These are phyloP conservation scores for Penicillium sp. DNA, from an alignment of 2,329 filamentous ascomycete genomes.

Conservation along the genomic window DNA sequence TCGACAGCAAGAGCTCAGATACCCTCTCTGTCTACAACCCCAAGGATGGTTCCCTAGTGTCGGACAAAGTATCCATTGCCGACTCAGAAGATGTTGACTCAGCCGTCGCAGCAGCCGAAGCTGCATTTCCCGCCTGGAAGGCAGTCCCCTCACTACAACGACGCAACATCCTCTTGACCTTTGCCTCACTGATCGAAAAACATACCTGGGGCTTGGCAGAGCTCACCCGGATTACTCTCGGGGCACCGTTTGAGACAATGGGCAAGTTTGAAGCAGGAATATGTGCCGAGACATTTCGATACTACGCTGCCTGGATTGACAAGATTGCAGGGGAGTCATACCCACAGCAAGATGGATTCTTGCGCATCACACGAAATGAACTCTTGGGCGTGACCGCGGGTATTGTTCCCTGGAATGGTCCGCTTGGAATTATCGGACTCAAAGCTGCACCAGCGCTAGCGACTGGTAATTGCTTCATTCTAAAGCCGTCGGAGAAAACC, in stretches of 20 bases:
- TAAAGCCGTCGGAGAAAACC: constrained; percentile 67
- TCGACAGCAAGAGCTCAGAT: no score
- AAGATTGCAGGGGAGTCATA: constrained; percentile 9
- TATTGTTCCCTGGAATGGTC: constrained; percentile 87
- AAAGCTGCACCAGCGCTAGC: constrained; percentile 72
- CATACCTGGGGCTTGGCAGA: no score
- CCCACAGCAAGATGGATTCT: constrained; percentile 18
- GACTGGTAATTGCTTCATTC: constrained; percentile 60
- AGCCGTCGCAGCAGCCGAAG: constrained; percentile 34
- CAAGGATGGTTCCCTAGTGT: no score
- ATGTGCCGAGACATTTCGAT: constrained; percentile 4
- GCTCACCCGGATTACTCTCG: no score
- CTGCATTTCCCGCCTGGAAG: constrained; percentile 34
- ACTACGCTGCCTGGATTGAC: constrained; percentile 22
- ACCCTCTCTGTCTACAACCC: no score
- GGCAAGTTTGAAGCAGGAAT: no score
- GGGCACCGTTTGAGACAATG: no score
- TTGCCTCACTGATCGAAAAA: constrained; percentile 24
- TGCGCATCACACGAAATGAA: not conserved
- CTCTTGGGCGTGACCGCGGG: not conserved
- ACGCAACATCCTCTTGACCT: constrained; percentile 27
- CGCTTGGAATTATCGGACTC: constrained; percentile 77
- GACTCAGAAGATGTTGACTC: constrained; percentile 24
- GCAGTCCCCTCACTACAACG: constrained; percentile 20
- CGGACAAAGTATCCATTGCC: no score